Evolutionary conservation across 2,329 filamentous ascomycete genomes (phyloP), one percentile per base, ranked within the genome.

Genomic region (Akanthomyces lecanii): DNA sequence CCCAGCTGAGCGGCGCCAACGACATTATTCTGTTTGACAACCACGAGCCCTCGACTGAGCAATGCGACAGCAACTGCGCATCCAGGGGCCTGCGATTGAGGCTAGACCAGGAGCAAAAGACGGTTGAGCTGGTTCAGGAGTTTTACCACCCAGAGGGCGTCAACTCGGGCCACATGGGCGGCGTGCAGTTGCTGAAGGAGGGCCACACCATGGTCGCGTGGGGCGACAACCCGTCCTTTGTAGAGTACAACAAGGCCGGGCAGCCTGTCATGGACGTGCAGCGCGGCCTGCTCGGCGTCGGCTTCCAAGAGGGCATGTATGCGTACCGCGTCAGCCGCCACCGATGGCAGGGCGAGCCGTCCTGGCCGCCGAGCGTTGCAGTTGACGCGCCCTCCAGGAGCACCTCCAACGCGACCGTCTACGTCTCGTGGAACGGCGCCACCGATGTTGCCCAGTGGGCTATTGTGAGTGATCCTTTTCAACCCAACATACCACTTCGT

Each of bases 1-100:
- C 72, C 6, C 72, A 72, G 25, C 69, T 75, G 65, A 68, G 70
- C 66, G 67, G 68, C 51, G 64, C 69, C 61, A 68, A 71, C 12
- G 71, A 72, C 48, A 67, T 77, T 58, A 74, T 72, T 60, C 69
- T 77, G 56, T 78, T 78, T 63, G 75, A 77, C 68, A 77, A 78
- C 67, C 74, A 76, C 52, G 70, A 66, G 50, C 71, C 75, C 65
- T 64, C 69, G 4, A 74, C 71, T 2, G 68, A 68, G 0, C 67
- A 64, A 25, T 76, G 74, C 62, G 64, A 68, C 1, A 54, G 62
- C 8, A 64, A 70, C 28, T 75, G 75, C 67, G 56, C 63, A 14
- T 66, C 71, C 21, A 69, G 73, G 16, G 73, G 72, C 4, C 61
- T 75, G 14, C 68, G 72, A 23, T 54, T 75, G n/a, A 63, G 69